phyloP scores from a whole-genome alignment of 2,329 filamentous ascomycete species.

The Emergomyces africanus region DNA sequence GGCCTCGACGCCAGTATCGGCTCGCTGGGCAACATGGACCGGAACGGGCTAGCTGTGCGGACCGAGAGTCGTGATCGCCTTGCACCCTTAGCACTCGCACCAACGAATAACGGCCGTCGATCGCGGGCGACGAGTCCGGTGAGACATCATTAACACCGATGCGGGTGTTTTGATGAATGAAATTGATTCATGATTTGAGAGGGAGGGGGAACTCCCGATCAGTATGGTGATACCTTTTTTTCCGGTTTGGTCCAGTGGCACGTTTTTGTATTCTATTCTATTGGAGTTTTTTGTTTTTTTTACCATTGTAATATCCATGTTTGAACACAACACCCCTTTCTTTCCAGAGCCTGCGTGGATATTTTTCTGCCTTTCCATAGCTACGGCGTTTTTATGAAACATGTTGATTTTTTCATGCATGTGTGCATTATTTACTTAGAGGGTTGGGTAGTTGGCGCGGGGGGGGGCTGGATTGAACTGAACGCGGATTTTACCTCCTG shows the following conservation, averaged over 20 bases:
- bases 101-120: slow-evolving; percentile 34
- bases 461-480: neutral
- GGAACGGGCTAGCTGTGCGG: slow-evolving; percentile 63
- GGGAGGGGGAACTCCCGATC: neutral
- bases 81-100: slow-evolving; percentile 39
- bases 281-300: too few relatives aligned
- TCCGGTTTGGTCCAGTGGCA: neutral
- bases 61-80: slow-evolving; percentile 80
- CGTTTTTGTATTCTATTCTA: too few relatives aligned
- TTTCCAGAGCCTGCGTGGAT: neutral
- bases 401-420: too few relatives aligned
- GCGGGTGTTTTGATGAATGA: neutral
- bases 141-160: neutral
- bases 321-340: neutral
- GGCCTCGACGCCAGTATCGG: neutral
- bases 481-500: too few relatives aligned
- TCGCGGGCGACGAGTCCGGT: slow-evolving; percentile 39
- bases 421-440: too few relatives aligned
- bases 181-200: neutral
- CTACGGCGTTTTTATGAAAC: neutral
- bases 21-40: slow-evolving; percentile 33
- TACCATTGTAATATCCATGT: neutral
- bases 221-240: neutral
- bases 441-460: neutral
- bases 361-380: neutral